These are phyloP conservation scores for Aspergillus tubingensis DNA, from an alignment of 2,329 filamentous ascomycete genomes.

Conservation along the genomic window DNA sequence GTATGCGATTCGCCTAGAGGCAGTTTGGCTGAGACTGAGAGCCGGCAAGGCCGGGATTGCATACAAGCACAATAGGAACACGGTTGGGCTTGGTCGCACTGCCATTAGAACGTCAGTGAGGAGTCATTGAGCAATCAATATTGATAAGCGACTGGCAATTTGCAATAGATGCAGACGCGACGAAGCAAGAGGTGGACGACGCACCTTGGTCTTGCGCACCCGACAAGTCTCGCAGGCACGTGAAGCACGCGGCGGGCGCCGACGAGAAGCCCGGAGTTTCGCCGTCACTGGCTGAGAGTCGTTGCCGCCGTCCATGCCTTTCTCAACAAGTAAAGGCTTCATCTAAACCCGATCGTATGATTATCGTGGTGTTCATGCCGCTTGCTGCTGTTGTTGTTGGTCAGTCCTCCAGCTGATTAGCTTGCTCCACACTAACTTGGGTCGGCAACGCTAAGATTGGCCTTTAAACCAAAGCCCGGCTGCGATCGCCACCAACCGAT, in stretches of 20 bases:
- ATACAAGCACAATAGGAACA: constrained; percentile 26
- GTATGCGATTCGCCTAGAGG: background rate
- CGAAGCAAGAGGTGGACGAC: background rate
- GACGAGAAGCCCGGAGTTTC: constrained; percentile 15
- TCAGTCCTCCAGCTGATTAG: background rate
- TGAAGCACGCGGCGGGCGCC: constrained; percentile 21
- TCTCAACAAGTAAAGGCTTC: background rate
- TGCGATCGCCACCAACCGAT: constrained; percentile 3
- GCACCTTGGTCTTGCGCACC: constrained; percentile 27
- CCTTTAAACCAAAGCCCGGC: background rate
- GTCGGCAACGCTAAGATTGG: constrained; percentile 1
- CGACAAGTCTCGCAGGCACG: constrained; percentile 29
- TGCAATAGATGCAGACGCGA: background rate
- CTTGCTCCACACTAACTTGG: constrained; percentile 1
- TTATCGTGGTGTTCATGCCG: background rate
- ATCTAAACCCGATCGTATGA: background rate
- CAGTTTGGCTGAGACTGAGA: background rate
- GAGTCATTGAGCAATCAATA: background rate
- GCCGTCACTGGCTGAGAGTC: constrained; percentile 12
- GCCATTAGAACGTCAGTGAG: background rate
- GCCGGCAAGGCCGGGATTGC: background rate
- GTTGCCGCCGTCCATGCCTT: constrained; percentile 1
- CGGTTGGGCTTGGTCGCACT: constrained; percentile 24
- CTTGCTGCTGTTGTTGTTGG: background rate
- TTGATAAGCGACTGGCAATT: background rate